phyloP scores from a whole-genome alignment of 352 stramenopile species.

The Phytophthora brassicae region DNA sequence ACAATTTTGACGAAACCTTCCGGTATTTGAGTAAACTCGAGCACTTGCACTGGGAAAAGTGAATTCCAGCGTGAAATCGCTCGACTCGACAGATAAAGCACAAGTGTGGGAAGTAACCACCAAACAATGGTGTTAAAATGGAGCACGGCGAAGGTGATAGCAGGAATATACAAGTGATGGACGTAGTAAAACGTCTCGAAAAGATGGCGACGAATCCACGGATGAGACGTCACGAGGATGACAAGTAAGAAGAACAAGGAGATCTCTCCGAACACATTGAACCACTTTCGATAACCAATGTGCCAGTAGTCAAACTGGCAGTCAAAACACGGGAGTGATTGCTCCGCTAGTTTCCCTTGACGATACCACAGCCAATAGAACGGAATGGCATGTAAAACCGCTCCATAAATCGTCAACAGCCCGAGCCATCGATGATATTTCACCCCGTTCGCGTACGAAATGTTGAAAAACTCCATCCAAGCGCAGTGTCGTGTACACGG shows the following conservation, averaged over 20 bases:
- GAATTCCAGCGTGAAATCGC: conserved; percentile 49
- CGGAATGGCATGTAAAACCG: conserved; percentile 38
- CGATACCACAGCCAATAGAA: conserved; percentile 55
- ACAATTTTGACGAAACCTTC: conserved; percentile 53
- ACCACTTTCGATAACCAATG: conserved; percentile 48
- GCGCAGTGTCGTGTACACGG: conserved; percentile 58
- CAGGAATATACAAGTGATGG: conserved; percentile 57
- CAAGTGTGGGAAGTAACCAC: conserved; percentile 52
- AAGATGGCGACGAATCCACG: conserved; percentile 45
- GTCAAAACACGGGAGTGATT: conserved; percentile 54
- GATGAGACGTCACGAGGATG: conserved; percentile 44
- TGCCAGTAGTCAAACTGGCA: conserved; percentile 44
- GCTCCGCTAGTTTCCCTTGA: conserved; percentile 33
- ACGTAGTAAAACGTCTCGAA: conserved; percentile 66
- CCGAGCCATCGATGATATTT: conserved; percentile 71
- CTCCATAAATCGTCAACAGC: conserved; percentile 38
- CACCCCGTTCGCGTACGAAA: conserved; percentile 62
- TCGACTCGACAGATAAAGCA: conserved; percentile 55
- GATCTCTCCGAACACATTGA: conserved; percentile 68
- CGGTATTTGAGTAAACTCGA: conserved; percentile 32
- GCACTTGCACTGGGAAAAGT: conserved; percentile 35
- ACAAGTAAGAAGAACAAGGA: conserved; percentile 47
- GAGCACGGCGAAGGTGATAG: conserved; percentile 49
- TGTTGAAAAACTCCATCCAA: conserved; percentile 67
- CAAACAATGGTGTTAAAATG: conserved; percentile 53